Evolutionary conservation across 345 rosid species (phyloP), one percentile per base, ranked within the genome.

Genomic region (Aquilaria yunnanensis): DNA sequence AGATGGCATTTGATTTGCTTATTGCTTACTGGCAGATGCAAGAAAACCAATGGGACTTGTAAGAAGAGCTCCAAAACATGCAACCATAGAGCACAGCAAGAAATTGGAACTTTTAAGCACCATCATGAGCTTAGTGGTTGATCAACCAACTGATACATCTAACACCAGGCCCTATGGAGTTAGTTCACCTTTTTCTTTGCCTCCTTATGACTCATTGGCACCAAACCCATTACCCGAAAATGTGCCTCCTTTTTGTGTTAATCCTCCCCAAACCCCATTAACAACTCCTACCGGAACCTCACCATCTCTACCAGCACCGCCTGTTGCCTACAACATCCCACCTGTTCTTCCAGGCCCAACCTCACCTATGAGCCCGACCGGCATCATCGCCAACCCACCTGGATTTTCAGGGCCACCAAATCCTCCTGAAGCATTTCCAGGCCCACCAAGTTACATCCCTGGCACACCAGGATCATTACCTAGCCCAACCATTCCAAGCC

Each of bases 151-250:
- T 66, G 86, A 73, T 41, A 62, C 75, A 67, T 59, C 78, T 14
- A 86, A 81, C 47, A 62, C 83, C 14, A 66, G 73, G 65, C 83
- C 92, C 13, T 74, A 80, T 48, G 81, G 23, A 23, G 23, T 86
- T 14, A 75, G 78, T 60, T 78, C 96, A 32, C 85, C 87, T 14
- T 81, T 79, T 62, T 63, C 80, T 64, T 60, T 86, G 61, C 81
- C 90, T 41, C 90, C 96, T 11, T 75, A 72, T 47, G 90, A 80
- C 30, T 76, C 88, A 12, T 70, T 85, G 12, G 55, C 85, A 2
- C 90, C 90, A 14, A 61, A 64, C 58, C 63, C 83, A 5, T 74
- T 74, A 48, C 80, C 92, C 33, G 65, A 56, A 67, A 74, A 70
- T 61, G 54, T 82, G 61, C 79, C 92, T 73, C 86, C 90, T 10